Conservation (phyloP, 352 stramenopile genomes). For the Lagenidium giganteum region DNA sequence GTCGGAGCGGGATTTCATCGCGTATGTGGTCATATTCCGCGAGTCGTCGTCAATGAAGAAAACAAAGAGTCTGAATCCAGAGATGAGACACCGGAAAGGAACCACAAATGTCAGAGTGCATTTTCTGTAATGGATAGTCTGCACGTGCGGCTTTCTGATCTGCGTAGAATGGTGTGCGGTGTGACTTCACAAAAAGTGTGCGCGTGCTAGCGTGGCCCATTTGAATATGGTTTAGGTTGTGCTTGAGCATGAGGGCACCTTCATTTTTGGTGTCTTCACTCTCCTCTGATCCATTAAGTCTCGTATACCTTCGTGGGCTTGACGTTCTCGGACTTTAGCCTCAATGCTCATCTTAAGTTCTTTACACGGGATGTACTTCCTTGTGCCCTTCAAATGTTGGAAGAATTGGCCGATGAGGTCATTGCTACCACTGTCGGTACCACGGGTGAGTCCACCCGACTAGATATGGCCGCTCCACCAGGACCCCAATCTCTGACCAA, state of each 20-base stretch:
- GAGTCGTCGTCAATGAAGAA: slow-evolving; percentile 4
- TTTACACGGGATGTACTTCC: no score
- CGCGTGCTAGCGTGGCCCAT: not conserved
- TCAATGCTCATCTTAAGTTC: slow-evolving; percentile 8
- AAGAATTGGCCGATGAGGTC: no score
- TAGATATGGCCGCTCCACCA: no score
- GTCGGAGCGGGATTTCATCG: not conserved
- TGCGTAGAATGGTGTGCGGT: slow-evolving; percentile 13
- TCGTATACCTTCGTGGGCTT: slow-evolving; percentile 1
- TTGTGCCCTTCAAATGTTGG: no score
- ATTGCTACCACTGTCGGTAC: no score
- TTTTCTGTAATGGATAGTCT: slow-evolving; percentile 9
- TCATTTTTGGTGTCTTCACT: not conserved
- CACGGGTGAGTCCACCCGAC: no score
- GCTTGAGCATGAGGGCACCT: not conserved
- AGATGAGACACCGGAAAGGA: not conserved
- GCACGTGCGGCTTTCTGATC: slow-evolving; percentile 14
- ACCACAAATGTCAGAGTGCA: slow-evolving; percentile 7
- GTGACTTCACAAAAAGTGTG: slow-evolving; percentile 16
- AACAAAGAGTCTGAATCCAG: not conserved
- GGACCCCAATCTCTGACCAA: no score
- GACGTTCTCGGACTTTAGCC: slow-evolving; percentile 3
- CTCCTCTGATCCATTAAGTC: not conserved
- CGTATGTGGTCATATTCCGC: not conserved
- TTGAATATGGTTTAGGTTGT: not conserved